A percentile compares a stretch with the other conserved stretches of the same genome.
These are phyloP conservation scores for Seiridium cupressi DNA, from an alignment of 2,329 filamentous ascomycete species.

Conservation along the genomic window DNA sequence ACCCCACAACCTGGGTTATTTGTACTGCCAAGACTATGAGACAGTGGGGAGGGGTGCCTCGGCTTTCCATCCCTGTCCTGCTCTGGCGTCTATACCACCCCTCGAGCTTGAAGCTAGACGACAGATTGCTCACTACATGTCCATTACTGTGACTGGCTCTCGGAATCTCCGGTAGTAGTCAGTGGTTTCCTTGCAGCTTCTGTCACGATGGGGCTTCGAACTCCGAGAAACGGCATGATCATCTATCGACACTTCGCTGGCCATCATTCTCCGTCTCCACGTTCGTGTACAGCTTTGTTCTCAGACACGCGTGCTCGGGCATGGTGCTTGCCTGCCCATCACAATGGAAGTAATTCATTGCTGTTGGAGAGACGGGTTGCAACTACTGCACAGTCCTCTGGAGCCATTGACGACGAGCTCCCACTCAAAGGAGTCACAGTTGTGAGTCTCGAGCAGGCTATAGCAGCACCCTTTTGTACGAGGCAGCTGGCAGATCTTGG, in stretches of 20 bases:
- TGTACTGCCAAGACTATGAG: not conserved
- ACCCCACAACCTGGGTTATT: not conserved
- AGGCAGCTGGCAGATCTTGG: slow-evolving; percentile 52
- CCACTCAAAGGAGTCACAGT: slow-evolving; percentile 46
- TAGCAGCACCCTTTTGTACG: slow-evolving; percentile 54
- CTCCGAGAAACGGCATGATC: not conserved
- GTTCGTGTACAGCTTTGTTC: not conserved
- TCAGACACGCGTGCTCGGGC: no score
- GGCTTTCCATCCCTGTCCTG: not conserved
- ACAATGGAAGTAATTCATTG: no score
- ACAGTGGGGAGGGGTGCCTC: not conserved
- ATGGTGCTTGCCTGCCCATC: no score
- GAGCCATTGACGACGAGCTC: slow-evolving; percentile 3
- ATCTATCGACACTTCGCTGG: not conserved
- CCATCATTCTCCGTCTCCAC: not conserved
- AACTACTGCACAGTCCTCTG: not conserved
- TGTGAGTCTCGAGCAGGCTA: slow-evolving; percentile 52
- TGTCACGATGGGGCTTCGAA: not conserved
- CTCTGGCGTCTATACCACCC: no score
- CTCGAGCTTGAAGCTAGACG: no score
- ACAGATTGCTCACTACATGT: no score
- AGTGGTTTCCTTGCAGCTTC: not conserved
- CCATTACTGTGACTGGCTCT: no score
- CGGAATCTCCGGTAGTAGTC: no score
- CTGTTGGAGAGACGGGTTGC: not conserved